Evolutionary conservation across 495 filamentous ascomycete genomes (phyloP).

Genomic region (Talaromyces wortmannii): DNA sequence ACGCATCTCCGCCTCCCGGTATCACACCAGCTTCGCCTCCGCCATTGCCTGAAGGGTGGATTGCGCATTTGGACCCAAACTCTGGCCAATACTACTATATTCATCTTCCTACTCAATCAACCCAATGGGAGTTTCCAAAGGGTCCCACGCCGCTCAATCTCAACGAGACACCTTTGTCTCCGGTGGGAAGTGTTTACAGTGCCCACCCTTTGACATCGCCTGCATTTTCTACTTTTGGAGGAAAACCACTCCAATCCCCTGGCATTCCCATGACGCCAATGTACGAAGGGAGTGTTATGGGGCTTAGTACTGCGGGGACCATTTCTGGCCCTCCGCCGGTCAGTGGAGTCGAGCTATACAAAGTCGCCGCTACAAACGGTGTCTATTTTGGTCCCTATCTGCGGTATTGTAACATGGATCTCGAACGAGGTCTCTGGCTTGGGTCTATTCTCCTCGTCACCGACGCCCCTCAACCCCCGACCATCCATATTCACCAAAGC

Average conservation of each 20-base stretch:
- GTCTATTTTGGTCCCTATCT: conserved; percentile 98
- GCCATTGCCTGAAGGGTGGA: conserved; percentile 95
- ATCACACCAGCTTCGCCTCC: conserved; percentile 75
- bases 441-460: conserved; percentile 81
- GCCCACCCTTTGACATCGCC: conserved; percentile 69
- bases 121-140: conserved; percentile 98
- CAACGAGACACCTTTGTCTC: conserved; percentile 71
- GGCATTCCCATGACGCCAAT: conserved; percentile 69
- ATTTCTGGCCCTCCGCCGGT: conserved; percentile 80
- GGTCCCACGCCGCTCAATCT: conserved; percentile 78
- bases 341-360: conserved; percentile 87
- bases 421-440: conserved; percentile 86
- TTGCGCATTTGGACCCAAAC: conserved; percentile 89
- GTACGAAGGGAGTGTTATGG: conserved; percentile 69
- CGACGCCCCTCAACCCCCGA: conserved; percentile 87
- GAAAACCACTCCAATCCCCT: conserved; percentile 71
- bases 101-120: conserved; percentile 89
- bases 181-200: conserved; percentile 69
- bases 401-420: conserved; percentile 93
- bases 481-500: conserved; percentile 92
- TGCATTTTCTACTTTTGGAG: conserved; percentile 53
- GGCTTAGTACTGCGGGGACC: conserved; percentile 66
- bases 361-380: conserved; percentile 88
- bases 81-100: conserved; percentile 99
- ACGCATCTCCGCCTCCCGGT: conserved; percentile 41